A percentile compares a stretch with the other conserved stretches of the same genome.
These are phyloP conservation scores for Colletotrichum coccodes DNA, from an alignment of 2,329 filamentous ascomycete genomes.

Conservation along the genomic window DNA sequence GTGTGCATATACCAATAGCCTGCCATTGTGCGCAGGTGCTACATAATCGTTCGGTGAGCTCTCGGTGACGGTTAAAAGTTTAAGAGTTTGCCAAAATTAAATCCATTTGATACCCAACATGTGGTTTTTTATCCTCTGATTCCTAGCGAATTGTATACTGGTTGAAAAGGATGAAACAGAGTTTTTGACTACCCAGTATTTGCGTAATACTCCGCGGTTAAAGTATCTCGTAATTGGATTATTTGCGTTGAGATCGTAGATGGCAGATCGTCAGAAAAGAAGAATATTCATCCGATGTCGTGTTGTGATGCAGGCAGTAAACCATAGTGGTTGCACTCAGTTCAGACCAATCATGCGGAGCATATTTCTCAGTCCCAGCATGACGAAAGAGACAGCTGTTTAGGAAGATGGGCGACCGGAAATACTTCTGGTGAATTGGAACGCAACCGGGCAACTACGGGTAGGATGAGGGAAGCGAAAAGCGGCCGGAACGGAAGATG, in stretches of 20 bases:
- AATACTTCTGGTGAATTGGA: conserved; percentile 10
- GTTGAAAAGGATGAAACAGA: not conserved
- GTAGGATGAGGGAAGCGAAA: conserved; percentile 25
- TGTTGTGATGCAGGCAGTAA: conserved; percentile 1
- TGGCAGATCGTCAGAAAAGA: not conserved
- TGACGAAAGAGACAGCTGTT: conserved; percentile 19
- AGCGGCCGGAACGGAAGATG: conserved; percentile 30
- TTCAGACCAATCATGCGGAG: conserved; percentile 22
- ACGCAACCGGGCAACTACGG: conserved; percentile 19
- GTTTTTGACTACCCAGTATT: too few relatives aligned
- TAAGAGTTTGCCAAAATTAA: not conserved
- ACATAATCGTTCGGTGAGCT: not conserved
- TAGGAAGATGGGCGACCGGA: conserved; percentile 10
- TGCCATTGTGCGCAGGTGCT: not conserved
- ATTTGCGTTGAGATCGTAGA: too few relatives aligned
- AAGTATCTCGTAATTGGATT: too few relatives aligned
- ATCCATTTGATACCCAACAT: not conserved
- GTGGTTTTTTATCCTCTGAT: too few relatives aligned
- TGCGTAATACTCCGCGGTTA: too few relatives aligned
- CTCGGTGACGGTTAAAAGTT: not conserved
- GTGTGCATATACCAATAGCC: conserved; percentile 18
- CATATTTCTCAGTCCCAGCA: conserved; percentile 25
- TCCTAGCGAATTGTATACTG: not conserved
- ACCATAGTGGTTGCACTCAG: not conserved
- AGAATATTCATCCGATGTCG: conserved; percentile 22